phyloP scores from a whole-genome alignment of 306 rosid genomes.

The Prunus fruticosa region DNA sequence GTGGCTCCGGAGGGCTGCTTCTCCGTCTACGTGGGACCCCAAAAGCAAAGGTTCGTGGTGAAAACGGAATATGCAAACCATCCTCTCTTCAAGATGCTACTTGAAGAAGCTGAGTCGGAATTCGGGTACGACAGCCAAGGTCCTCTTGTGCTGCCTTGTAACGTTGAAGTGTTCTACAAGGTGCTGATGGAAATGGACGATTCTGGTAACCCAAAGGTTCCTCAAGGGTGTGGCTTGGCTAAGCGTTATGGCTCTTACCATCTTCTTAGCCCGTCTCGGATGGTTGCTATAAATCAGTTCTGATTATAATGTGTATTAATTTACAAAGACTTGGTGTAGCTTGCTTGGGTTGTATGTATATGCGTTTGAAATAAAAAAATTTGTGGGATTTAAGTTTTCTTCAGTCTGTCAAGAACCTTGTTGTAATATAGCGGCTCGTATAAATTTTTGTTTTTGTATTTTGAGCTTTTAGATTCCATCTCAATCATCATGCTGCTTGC shows the following conservation, averaged over 20 bases:
- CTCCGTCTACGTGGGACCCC: conserved; percentile 75
- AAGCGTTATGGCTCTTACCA: conserved; percentile 47
- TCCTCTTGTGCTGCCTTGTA: conserved; percentile 71
- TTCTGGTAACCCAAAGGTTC: conserved; percentile 13
- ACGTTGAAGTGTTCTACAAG: conserved; percentile 56
- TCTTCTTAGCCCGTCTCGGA: conserved; percentile 46
- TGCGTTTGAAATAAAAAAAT: not conserved
- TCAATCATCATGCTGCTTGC: not conserved
- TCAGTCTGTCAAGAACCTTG: not conserved
- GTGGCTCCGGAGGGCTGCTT: conserved; percentile 70
- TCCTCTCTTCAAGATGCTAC: conserved; percentile 66
- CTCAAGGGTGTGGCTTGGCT: conserved; percentile 38
- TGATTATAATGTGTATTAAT: not conserved
- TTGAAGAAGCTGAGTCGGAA: conserved; percentile 87
- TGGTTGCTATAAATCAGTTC: conserved; percentile 42
- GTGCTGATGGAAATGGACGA: conserved; percentile 72
- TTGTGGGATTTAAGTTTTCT: not conserved
- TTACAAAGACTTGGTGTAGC: not conserved
- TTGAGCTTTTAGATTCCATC: not conserved
- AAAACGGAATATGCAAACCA: conserved; percentile 67
- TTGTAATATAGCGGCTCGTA: not conserved
- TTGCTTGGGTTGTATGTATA: not conserved
- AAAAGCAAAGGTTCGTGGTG: conserved; percentile 65
- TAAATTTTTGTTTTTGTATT: not conserved
- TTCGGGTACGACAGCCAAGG: conserved; percentile 69